Base-by-base conservation (phyloP, 768 basidiomycete genomes). In the Suillus brevipes region DNA sequence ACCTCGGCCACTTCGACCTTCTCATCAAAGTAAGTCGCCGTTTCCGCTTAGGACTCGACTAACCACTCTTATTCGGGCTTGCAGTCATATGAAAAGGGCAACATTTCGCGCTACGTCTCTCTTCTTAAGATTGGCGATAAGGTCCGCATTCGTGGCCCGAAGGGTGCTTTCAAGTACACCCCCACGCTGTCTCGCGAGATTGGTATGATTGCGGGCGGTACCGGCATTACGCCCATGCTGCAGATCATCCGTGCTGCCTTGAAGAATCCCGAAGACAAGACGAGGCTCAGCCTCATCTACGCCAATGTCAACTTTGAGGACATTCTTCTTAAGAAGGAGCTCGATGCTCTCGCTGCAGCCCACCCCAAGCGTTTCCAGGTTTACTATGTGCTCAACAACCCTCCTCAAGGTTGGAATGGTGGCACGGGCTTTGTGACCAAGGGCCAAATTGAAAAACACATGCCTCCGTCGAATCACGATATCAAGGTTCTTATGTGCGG, bases 191-290 rank as follows among this genome's bases (percentile, higher is more conserved):
- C 90, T n/a, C 81, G 82, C 69, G 88, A 91, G 71, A 80, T 99
- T 64, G 91, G 94, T 73, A 96, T 99, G 96, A 97, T 99, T 72
- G 95, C 96, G 18, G 97, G 97, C 57, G 97, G 97, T 43, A 99
- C 97, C 3, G 97, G 97, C 63, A 97, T 99, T 77, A 97, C 97
- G 0, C 97, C 97, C 73, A 98, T 99, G 97, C 89, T 97, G 71
- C 97, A 99, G 76, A 93, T 99, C 82, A 91, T 98, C 78, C 90
- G 92, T 67, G 92, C 96, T n/a, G 87, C 89, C 14, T 85, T 98
- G 75, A 90, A 91, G 78, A 94, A 95, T 77, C 88, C 93, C n/a
- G 75, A 79, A 52, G 97, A 99, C 84, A 81, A 74, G 67, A 98
- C 97, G 47, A 86, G 83, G 69, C 78, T 99, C 72, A 86, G 84